Base-by-base conservation (phyloP, 495 filamentous ascomycete genomes). In the Lineolata rhizophorae region DNA sequence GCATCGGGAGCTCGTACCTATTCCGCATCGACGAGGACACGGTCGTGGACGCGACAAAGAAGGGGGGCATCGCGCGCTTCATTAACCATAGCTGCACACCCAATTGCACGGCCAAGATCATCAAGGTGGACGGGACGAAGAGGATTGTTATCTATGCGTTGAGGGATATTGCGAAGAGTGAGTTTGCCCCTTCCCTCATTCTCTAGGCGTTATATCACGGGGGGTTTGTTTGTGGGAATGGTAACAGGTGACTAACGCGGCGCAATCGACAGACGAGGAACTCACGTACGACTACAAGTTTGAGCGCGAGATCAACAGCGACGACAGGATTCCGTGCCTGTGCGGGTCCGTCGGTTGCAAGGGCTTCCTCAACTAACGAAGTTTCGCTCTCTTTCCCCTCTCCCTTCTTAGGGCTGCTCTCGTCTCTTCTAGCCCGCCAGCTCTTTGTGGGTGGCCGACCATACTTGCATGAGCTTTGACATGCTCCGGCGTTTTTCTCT, bases 281-380 rank as follows among this genome's bases (percentile, higher is more conserved):
- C 69, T 97, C 39, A 97, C 87, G 2, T 97, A 97, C 61, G 87
- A 97, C 60, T 97, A 97, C 65, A 97, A 97, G 55, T 97, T 97
- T 52, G 87, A 97, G 60, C 74, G 90, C 41, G 87, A 97, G 51
- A 77, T 90, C 50, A 81, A 78, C 38, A 85, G 78, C 43, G 70
- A 81, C 40, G 90, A 97, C 53, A 80, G 87, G 35, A 92, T 97
- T 41, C 87, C 87, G 15, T 97, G 87, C 55, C 68, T 97, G 22
- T 97, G 87, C 55, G 87, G 87, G 29, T 91, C 85, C 22, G 70
- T 77, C 6, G 81, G 78, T 13, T 97, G 87, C 59, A 97, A 97
- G 62, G 87, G 87, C 32, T 97, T 95, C 59, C 76, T 97, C 56
- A 97, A 97, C 54, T 97, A 64, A n/a, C n/a, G n/a, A n/a, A n/a